These are phyloP conservation scores for Pythium myriotylum DNA, from an alignment of 352 stramenopile species.

Conservation along the genomic window DNA sequence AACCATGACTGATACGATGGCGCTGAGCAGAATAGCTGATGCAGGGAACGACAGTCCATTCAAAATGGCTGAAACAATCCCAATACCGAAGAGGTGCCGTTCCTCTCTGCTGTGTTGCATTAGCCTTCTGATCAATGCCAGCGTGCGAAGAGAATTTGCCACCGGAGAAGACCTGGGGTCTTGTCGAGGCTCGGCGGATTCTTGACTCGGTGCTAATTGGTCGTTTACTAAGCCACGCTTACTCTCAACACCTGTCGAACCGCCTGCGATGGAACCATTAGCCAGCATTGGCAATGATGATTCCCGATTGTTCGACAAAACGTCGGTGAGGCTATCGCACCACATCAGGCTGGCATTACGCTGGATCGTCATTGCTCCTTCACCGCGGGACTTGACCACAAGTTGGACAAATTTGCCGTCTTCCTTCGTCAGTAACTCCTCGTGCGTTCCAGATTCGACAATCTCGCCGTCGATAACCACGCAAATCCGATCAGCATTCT, in stretches of 20 bases:
- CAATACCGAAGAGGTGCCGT: slow-evolving; percentile 8
- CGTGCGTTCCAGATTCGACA: slow-evolving; percentile 26
- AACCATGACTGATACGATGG: slow-evolving; percentile 52
- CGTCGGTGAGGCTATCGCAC: slow-evolving; percentile 23
- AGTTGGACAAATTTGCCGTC: slow-evolving; percentile 26
- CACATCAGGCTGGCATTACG: slow-evolving; percentile 30
- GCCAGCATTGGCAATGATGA: slow-evolving; percentile 26
- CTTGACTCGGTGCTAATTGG: not conserved
- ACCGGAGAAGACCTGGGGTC: not conserved
- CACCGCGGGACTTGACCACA: slow-evolving; percentile 12
- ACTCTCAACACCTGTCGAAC: slow-evolving; percentile 1
- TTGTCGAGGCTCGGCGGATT: not conserved
- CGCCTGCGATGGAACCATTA: not conserved
- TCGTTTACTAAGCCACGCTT: slow-evolving; percentile 9
- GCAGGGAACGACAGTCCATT: slow-evolving; percentile 39
- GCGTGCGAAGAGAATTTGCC: no score
- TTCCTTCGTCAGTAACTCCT: slow-evolving; percentile 18
- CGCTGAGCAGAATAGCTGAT: slow-evolving; percentile 41
- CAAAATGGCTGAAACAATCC: slow-evolving; percentile 17
- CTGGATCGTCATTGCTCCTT: slow-evolving; percentile 5
- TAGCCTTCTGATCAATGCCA: slow-evolving; percentile 10
- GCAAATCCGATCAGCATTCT: slow-evolving; percentile 39
- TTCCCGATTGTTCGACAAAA: slow-evolving; percentile 7
- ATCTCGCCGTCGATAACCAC: slow-evolving; percentile 31
- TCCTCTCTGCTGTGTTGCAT: slow-evolving; percentile 11